Evolutionary conservation across 208 protist species (phyloP).

Genomic region (Tritrichomonas musculus): DNA sequence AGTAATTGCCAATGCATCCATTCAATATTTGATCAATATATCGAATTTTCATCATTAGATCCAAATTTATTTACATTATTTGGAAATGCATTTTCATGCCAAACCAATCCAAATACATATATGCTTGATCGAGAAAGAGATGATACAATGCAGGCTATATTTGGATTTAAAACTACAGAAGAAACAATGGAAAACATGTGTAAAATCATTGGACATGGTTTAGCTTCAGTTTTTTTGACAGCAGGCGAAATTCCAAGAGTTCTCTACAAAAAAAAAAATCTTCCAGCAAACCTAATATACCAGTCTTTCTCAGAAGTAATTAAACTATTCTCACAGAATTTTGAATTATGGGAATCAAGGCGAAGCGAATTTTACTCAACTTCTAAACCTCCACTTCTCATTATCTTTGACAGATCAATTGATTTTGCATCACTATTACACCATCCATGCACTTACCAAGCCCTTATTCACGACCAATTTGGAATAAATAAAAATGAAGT

Average conservation of each 20-base stretch:
- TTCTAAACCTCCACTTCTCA: not conserved
- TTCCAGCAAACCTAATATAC: not conserved
- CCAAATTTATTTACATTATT: not conserved
- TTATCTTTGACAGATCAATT: not conserved
- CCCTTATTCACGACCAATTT: not conserved
- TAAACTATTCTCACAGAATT: not conserved
- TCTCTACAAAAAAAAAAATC: not conserved
- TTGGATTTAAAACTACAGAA: not conserved
- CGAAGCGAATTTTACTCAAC: not conserved
- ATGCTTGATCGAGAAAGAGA: too few relatives aligned
- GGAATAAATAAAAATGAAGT: not conserved
- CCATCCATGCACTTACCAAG: not conserved
- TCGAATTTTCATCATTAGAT: not conserved
- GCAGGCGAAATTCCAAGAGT: not conserved
- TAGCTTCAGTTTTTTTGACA: not conserved
- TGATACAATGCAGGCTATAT: not conserved
- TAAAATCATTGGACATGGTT: not conserved
- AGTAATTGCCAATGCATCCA: not conserved
- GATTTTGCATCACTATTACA: not conserved
- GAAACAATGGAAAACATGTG: not conserved
- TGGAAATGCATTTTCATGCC: too few relatives aligned
- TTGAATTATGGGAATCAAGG: constrained; percentile 6
- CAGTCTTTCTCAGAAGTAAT: not conserved
- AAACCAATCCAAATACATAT: too few relatives aligned
- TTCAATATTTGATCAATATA: not conserved